Evolutionary conservation across 495 filamentous ascomycete genomes (phyloP).

Genomic region (Penicillium manginii): DNA sequence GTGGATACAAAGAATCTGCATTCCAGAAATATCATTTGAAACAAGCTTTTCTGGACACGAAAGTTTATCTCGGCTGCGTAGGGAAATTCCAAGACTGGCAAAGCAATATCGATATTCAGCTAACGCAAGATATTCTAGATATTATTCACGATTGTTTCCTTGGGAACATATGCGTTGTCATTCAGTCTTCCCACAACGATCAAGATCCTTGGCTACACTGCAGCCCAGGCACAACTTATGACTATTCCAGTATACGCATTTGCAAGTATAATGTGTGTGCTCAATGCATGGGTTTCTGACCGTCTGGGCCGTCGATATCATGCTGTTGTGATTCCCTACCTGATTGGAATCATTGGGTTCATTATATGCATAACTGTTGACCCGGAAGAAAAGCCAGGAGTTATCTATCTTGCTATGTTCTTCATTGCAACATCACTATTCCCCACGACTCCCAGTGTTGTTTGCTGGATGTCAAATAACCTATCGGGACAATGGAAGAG

Average conservation of each 20-base stretch:
- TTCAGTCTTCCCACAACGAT: not conserved
- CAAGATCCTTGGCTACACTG: conserved; percentile 1
- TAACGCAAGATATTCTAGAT: not conserved
- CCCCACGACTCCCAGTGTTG: not conserved
- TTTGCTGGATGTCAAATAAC: not conserved
- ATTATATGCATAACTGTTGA: not conserved
- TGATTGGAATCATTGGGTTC: not conserved
- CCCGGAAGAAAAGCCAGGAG: not conserved
- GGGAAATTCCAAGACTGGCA: not conserved
- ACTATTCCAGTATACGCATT: conserved; percentile 3
- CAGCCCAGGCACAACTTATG: conserved; percentile 1
- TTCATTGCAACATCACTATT: not conserved
- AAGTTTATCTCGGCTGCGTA: not conserved
- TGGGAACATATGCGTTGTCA: not conserved
- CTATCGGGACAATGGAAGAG: conserved; percentile 1
- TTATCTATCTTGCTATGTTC: not conserved
- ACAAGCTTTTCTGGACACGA: not conserved
- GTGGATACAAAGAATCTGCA: conserved; percentile 3
- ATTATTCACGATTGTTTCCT: not conserved
- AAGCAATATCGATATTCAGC: not conserved
- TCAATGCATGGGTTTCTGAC: not conserved
- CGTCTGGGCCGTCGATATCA: not conserved
- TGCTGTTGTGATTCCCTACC: not conserved
- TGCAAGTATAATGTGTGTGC: conserved; percentile 1
- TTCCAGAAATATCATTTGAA: conserved; percentile 2